Evolutionary conservation across 2,329 filamentous ascomycete genomes (phyloP).

Genomic region (Pseudogymnoascus sp.): DNA sequence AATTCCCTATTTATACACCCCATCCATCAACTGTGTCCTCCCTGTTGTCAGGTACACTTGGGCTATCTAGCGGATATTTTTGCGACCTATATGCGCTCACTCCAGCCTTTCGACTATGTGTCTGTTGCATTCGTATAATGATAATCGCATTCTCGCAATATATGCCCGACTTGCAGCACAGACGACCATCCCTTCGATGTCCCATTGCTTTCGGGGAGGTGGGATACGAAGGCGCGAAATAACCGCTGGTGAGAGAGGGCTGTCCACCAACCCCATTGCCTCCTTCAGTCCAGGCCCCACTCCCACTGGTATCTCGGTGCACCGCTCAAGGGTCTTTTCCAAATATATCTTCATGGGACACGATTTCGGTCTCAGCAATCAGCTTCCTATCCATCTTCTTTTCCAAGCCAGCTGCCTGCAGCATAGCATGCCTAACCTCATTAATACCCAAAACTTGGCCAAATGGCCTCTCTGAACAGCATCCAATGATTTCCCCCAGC

Average conservation of each 20-base stretch:
- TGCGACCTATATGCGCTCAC: background rate
- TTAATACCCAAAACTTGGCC: slow-evolving; percentile 49
- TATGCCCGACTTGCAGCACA: background rate
- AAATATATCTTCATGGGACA: slow-evolving; percentile 22
- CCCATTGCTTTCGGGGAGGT: background rate
- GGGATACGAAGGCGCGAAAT: background rate
- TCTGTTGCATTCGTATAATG: background rate
- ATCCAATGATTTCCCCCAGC: slow-evolving; percentile 52
- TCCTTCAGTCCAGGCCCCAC: background rate
- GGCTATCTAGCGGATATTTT: background rate
- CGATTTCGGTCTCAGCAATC: slow-evolving; percentile 23
- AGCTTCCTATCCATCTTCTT: slow-evolving; percentile 31
- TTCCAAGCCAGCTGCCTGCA: slow-evolving; percentile 53
- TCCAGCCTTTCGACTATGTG: background rate
- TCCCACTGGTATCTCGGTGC: background rate
- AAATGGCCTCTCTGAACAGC: slow-evolving; percentile 42
- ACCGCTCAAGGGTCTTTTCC: background rate
- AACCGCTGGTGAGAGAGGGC: background rate
- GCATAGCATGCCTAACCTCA: slow-evolving; percentile 54
- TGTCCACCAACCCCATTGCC: background rate
- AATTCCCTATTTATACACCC: background rate
- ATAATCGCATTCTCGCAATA: background rate
- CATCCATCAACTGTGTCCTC: background rate
- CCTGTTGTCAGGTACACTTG: background rate
- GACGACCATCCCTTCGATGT: background rate